phyloP scores from a whole-genome alignment of 768 basidiomycete genomes.

The Auricularia heimuer region DNA sequence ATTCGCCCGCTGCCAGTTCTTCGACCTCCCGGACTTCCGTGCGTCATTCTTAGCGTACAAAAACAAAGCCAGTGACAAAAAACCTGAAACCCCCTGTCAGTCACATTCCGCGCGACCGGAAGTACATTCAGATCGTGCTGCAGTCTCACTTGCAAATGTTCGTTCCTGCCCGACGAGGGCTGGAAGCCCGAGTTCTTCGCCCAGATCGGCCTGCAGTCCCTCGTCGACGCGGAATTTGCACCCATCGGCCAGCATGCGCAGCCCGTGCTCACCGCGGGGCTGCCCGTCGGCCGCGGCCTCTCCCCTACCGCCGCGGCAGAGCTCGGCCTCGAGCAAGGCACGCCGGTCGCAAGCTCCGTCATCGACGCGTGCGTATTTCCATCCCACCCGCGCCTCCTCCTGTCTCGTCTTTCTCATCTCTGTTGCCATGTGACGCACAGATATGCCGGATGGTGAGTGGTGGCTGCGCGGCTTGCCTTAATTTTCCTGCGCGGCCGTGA shows the following conservation, averaged over 20 bases:
- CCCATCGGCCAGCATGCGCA: slow-evolving; percentile 51
- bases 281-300: slow-evolving; percentile 79
- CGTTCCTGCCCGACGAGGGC: slow-evolving; percentile 74
- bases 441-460: too few species aligned
- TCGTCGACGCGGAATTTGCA: slow-evolving; percentile 57
- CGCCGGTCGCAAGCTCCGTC: slow-evolving; percentile 85
- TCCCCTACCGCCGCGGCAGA: slow-evolving; percentile 71
- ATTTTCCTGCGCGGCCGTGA: too few species aligned
- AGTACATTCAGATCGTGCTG: slow-evolving; percentile 74
- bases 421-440: too few species aligned
- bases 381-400: not conserved
- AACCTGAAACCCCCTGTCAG: slow-evolving; percentile 8
- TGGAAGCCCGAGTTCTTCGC: slow-evolving; percentile 88
- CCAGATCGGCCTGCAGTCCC: slow-evolving; percentile 67
- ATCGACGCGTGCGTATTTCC: slow-evolving; percentile 73
- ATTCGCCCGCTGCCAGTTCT: slow-evolving; percentile 74
- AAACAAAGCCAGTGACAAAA: too few species aligned
- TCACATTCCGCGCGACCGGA: slow-evolving; percentile 85
- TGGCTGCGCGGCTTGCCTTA: slow-evolving; percentile 10
- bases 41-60: slow-evolving; percentile 3
- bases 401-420: not conserved
- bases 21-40: slow-evolving; percentile 86
- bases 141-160: slow-evolving; percentile 94
- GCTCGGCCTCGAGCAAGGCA: slow-evolving; percentile 76
- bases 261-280: slow-evolving; percentile 58